Evolutionary conservation across 768 basidiomycete species (phyloP), one percentile per base, ranked within the genome.

Genomic region (Macrolepiota albuminosa): DNA sequence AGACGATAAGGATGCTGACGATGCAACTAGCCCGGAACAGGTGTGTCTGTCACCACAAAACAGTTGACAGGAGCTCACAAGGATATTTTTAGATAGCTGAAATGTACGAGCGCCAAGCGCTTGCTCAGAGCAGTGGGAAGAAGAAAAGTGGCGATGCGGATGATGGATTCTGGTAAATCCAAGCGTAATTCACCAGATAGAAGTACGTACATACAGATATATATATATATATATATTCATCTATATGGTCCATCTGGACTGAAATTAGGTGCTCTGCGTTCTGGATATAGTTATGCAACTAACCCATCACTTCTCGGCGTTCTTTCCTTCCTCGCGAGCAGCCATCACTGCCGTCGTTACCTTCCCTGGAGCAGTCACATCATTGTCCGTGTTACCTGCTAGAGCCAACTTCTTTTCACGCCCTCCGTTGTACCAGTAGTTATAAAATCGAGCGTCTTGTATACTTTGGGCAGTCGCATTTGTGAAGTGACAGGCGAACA

Each of bases 1-100:
- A 63, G 97, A 98, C 62, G 97, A 99, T 73, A 99, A 99, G 73
- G 78, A 79, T 31, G 87, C 87, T 14, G 95, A 98, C 61, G 92
- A 97, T 73, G 93, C 93, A 26, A 98, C 97, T 11, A 86, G 87
- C 4, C 87, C 94, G 6, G 95, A 98, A 68, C 93, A 95, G 83
- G 93, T 92, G 64, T 72, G 78, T 63, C 57, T 31, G 26, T 11
- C 36, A 43, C 16, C 31, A 33, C 13, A 40, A 42, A 26, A 24
- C 8, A 39, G 16, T 36, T 21, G 29, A 46, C 50, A 21, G 40
- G 50, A 52, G 66, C 49, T 63, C 31, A 51, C 31, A 56, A 43
- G 24, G 26, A 24, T 47, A 45, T 58, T 47, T 47, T 10, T 63
- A 94, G 91, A 86, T 95, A 66, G 90, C 92, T 55, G 95, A 98